Evolutionary conservation across 495 filamentous ascomycete species (phyloP).

Genomic region (Xylaria palmicola): DNA sequence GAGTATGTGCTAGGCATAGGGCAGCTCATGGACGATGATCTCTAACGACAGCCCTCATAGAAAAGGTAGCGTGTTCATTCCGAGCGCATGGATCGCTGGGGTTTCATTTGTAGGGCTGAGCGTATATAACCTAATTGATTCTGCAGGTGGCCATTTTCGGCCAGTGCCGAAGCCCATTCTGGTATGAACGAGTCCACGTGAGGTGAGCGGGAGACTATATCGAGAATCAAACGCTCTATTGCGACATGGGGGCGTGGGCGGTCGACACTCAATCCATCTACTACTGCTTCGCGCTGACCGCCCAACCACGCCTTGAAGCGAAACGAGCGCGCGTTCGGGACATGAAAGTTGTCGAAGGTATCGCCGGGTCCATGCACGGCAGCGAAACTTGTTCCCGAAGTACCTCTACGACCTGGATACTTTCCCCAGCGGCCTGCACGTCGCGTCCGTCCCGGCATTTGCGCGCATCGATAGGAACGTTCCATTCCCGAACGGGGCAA

Average conservation of each 20-base stretch:
- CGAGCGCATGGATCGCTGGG: slow-evolving; percentile 9
- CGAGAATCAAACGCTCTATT: slow-evolving; percentile 1
- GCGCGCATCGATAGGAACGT: not conserved
- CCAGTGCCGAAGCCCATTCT: slow-evolving; percentile 10
- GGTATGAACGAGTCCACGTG: slow-evolving; percentile 9
- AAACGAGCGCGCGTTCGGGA: not conserved
- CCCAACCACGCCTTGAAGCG: slow-evolving; percentile 3
- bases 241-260: slow-evolving; percentile 2
- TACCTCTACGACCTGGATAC: slow-evolving; percentile 9
- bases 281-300: slow-evolving; percentile 4
- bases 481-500: slow-evolving; percentile 2
- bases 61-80: not conserved
- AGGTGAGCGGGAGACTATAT: slow-evolving; percentile 11
- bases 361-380: not conserved
- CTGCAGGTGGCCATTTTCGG: slow-evolving; percentile 19
- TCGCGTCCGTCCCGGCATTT: not conserved
- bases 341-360: not conserved
- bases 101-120: slow-evolving; percentile 18
- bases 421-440: not conserved
- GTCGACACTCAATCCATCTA: slow-evolving; percentile 3
- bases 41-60: not conserved
- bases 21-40: not conserved
- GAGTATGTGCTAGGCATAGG: not conserved
- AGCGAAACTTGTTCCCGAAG: not conserved
- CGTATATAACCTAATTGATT: slow-evolving; percentile 11